These are phyloP conservation scores for Crepidotus sp. DNA, from an alignment of 1,284 basidiomycete genomes.

Conservation along the genomic window DNA sequence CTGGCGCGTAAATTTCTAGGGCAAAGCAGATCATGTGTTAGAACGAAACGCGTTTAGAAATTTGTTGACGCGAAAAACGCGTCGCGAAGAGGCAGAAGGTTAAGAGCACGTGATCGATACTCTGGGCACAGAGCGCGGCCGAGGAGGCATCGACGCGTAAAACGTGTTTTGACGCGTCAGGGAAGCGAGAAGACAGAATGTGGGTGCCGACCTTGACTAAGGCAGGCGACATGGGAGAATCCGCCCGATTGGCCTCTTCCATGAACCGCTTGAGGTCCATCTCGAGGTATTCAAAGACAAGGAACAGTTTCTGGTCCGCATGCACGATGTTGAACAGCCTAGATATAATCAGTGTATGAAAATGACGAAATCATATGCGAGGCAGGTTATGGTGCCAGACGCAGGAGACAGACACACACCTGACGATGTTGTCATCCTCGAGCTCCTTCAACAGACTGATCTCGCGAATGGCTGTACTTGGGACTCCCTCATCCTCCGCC, in stretches of 20 bases:
- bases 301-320: constrained; percentile 92
- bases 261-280: constrained; percentile 96
- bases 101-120: constrained; percentile 21
- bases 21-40: not conserved
- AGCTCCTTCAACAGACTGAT: constrained; percentile 96
- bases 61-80: constrained; percentile 8
- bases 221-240: constrained; percentile 64
- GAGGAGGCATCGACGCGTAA: constrained; percentile 8
- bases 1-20: constrained; percentile 85
- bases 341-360: constrained; percentile 4
- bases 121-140: constrained; percentile 6
- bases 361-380: no score
- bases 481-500: constrained; percentile 96
- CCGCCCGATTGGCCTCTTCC: constrained; percentile 71
- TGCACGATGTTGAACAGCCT: constrained; percentile 96
- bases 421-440: constrained; percentile 91
- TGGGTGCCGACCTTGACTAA: constrained; percentile 69
- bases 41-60: constrained; percentile 7
- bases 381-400: not conserved
- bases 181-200: constrained; percentile 5
- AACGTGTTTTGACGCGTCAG: constrained; percentile 12
- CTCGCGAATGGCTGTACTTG: constrained; percentile 95
- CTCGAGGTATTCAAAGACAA: constrained; percentile 94
- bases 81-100: constrained; percentile 17
- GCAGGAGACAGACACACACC: constrained; percentile 39